Percentiles rank a stretch among this genome's conserved stretches.
Conservation (phyloP, 1,284 basidiomycete species). For the Marasmius fiardii region DNA sequence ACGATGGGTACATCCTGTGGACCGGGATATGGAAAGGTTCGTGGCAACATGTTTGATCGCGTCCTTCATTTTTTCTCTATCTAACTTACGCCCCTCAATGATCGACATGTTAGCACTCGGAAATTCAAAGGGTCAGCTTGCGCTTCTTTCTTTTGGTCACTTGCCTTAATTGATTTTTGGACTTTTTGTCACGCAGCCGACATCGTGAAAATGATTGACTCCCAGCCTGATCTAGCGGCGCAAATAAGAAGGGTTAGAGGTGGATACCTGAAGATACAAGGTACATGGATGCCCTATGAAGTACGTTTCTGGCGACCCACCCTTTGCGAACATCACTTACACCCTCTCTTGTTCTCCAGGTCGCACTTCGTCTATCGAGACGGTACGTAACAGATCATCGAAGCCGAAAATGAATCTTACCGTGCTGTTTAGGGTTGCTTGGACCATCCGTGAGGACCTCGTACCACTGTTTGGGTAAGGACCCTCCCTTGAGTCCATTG, state of each 20-base stretch:
- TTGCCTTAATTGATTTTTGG: background rate
- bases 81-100: conserved; percentile 1
- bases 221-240: conserved; percentile 78
- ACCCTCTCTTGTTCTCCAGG: conserved; percentile 33
- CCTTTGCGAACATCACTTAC: conserved; percentile 5
- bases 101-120: conserved; percentile 55
- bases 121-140: conserved; percentile 70
- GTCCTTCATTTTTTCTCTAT: conserved; percentile 6
- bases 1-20: conserved; percentile 85
- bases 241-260: conserved; percentile 79
- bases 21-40: conserved; percentile 87
- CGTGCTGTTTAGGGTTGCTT: conserved; percentile 64
- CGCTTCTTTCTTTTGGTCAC: background rate
- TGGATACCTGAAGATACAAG: conserved; percentile 85
- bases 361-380: conserved; percentile 71
- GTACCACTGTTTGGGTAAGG: conserved; percentile 78
- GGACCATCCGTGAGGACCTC: conserved; percentile 81
- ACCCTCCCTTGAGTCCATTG: conserved; percentile 1
- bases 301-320: conserved; percentile 33
- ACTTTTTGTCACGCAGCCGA: conserved; percentile 53
- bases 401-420: conserved; percentile 8
- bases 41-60: conserved; percentile 13
- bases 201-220: conserved; percentile 87
- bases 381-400: conserved; percentile 44
- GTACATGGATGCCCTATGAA: conserved; percentile 89